phyloP scores from a whole-genome alignment of 192 early-diverging fungal species.

The Coemansia sp. region DNA sequence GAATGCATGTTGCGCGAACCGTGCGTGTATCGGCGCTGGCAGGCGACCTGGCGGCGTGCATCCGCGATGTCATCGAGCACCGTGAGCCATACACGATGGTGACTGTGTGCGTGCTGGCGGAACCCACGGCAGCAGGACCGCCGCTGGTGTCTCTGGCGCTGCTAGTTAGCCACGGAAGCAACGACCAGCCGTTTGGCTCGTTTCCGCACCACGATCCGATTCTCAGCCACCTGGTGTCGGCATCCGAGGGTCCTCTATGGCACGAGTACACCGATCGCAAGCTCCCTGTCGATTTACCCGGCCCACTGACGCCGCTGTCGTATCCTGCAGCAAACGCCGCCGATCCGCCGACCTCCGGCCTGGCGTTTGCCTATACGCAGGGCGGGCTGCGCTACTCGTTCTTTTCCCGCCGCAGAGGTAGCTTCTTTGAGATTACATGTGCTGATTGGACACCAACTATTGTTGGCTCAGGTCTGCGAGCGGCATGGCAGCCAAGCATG shows the following conservation, averaged over 20 bases:
- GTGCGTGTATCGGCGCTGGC: constrained; percentile 20
- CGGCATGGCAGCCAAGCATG: constrained; percentile 21
- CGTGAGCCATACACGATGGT: constrained; percentile 40
- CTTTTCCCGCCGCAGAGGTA: constrained; percentile 39
- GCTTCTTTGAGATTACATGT: constrained; percentile 50
- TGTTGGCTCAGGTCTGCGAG: constrained; percentile 25
- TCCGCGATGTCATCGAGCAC: constrained; percentile 19
- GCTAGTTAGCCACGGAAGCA: constrained; percentile 45
- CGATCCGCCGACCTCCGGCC: constrained; percentile 10
- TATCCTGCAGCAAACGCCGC: not conserved
- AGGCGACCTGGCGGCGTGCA: constrained; percentile 18
- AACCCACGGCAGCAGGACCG: constrained; percentile 13
- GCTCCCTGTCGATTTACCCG: not conserved
- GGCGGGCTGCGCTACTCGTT: constrained; percentile 42
- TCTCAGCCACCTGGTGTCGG: constrained; percentile 29
- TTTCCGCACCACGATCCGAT: constrained; percentile 53
- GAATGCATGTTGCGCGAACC: constrained; percentile 13
- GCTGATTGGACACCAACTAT: constrained; percentile 49
- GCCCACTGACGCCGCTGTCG: constrained; percentile 6
- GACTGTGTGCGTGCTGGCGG: constrained; percentile 39
- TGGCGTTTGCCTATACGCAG: constrained; percentile 45
- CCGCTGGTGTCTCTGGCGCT: constrained; percentile 25
- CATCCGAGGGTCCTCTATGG: constrained; percentile 32
- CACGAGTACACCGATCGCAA: constrained; percentile 27
- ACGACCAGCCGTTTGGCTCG: constrained; percentile 34